Evolutionary conservation across 179 eudicot genomes (phyloP), one percentile per base, ranked within the genome.

Genomic region (Beta corolliflora): DNA sequence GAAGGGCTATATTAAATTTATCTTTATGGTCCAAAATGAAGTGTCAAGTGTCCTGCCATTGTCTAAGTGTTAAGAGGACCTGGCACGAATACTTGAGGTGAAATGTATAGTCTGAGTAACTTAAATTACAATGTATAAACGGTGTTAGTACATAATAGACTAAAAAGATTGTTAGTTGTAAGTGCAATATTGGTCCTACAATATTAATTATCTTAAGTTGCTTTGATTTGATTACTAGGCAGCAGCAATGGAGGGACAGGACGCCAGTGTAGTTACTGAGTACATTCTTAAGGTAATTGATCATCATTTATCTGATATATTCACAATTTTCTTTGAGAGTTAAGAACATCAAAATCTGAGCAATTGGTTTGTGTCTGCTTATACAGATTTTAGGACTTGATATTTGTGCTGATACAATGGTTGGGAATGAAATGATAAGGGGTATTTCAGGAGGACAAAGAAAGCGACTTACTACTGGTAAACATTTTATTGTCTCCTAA

Each of bases 371-470:
- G 31, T 45, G 48, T 63, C 0, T 74, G 29, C 36, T 60, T n/a
- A n/a, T 58, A 46, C 86, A 94, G 97, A 89, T 94, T 54, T 88
- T 93, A 83, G 98, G 97, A 64, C 91, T 94, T 46, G 97, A 94
- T 56, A 81, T 84, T n/a, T 94, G 97, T 79, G 97, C 98, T 78
- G 98, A 93, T 86, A 93, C 94, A 75, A 56, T 93, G 69, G 94
- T 94, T 50, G 98, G 98, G 12, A 90, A 91, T 84, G 92, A 89
- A 85, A 94, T 91, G 95, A 69, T 90, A n/a, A 77, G 97, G 74
- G 98, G 98, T 41, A 93, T 94, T 29, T 94, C 97, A 6, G 98
- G 95, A 67, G 95, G 98, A 29, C 94, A 93, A 71, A 86, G 88
- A 81, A 94, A 94, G 80, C 87, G 98, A 70, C 89, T 94, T 48